Conservation (phyloP, 805 yeast genomes). For the Candida xiaguanensis region DNA sequence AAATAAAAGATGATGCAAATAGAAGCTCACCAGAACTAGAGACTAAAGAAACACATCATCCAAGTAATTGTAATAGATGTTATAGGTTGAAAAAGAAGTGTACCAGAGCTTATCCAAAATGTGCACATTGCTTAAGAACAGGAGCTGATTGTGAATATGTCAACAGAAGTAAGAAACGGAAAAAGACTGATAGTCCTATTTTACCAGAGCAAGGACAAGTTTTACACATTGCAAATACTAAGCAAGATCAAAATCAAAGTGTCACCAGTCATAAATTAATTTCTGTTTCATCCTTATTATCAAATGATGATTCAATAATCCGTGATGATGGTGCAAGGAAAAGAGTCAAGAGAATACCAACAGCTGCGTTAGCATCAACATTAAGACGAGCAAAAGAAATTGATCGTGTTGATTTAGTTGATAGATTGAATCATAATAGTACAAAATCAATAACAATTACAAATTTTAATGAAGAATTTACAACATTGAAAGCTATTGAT, state of each 20-base stretch:
- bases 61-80: constrained; percentile 37
- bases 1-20: background rate
- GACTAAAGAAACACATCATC: constrained; percentile 23
- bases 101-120: constrained; percentile 34
- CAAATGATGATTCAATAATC: constrained; percentile 13
- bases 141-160: constrained; percentile 36
- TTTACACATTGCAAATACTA: background rate
- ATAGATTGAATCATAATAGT: constrained; percentile 4
- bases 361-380: constrained; percentile 7
- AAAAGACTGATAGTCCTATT: constrained; percentile 4
- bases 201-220: constrained; percentile 1
- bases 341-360: constrained; percentile 2
- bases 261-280: constrained; percentile 18
- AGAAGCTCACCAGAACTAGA: constrained; percentile 4
- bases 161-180: constrained; percentile 23
- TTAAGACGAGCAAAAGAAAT: constrained; percentile 8
- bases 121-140: constrained; percentile 34
- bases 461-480: constrained; percentile 27
- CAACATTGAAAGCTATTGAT: constrained; percentile 32
- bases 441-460: background rate
- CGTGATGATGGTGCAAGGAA: background rate
- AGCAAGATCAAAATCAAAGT: constrained; percentile 3
- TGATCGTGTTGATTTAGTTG: constrained; percentile 1
- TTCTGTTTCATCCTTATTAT: constrained; percentile 20
- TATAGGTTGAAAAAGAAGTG: constrained; percentile 42